These are phyloP conservation scores for Phytophthora litchii DNA, from an alignment of 352 stramenopile genomes.

Conservation along the genomic window DNA sequence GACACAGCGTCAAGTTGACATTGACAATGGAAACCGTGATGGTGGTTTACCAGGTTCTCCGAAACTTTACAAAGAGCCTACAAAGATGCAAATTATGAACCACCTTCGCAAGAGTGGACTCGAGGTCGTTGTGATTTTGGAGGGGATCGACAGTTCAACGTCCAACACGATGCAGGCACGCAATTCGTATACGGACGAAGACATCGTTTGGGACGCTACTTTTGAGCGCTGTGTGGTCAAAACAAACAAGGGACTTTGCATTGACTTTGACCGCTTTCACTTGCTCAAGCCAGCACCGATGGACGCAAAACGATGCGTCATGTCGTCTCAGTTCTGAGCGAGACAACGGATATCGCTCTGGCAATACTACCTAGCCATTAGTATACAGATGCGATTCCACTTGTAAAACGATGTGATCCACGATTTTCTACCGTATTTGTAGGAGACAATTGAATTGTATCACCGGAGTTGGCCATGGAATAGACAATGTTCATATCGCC, in stretches of 20 bases:
- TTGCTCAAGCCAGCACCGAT: slow-evolving; percentile 66
- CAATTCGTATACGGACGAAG: slow-evolving; percentile 81
- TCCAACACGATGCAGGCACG: slow-evolving; percentile 89
- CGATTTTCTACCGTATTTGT: too few species aligned
- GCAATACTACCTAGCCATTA: too few species aligned
- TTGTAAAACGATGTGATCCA: too few species aligned
- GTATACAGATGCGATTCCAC: too few species aligned
- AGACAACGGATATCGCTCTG: too few species aligned
- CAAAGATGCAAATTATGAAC: slow-evolving; percentile 70
- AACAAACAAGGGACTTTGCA: slow-evolving; percentile 52
- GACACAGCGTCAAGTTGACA: slow-evolving; percentile 71
- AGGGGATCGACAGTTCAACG: slow-evolving; percentile 85
- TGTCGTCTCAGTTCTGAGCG: slow-evolving; percentile 47
- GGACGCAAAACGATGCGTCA: slow-evolving; percentile 50
- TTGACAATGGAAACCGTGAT: slow-evolving; percentile 88
- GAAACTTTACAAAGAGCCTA: slow-evolving; percentile 64
- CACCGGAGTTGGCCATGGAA: too few species aligned
- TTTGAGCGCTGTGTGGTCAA: slow-evolving; percentile 82
- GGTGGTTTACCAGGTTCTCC: slow-evolving; percentile 32
- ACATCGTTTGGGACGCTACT: slow-evolving; percentile 81
- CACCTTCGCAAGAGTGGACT: slow-evolving; percentile 73
- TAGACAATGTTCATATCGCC: too few species aligned
- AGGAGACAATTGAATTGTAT: too few species aligned
- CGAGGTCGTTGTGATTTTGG: slow-evolving; percentile 82
- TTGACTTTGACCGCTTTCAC: slow-evolving; percentile 89